Evolutionary conservation across 768 basidiomycete species (phyloP), one percentile per base, ranked within the genome.

Genomic region (Lactarius hengduanensis): DNA sequence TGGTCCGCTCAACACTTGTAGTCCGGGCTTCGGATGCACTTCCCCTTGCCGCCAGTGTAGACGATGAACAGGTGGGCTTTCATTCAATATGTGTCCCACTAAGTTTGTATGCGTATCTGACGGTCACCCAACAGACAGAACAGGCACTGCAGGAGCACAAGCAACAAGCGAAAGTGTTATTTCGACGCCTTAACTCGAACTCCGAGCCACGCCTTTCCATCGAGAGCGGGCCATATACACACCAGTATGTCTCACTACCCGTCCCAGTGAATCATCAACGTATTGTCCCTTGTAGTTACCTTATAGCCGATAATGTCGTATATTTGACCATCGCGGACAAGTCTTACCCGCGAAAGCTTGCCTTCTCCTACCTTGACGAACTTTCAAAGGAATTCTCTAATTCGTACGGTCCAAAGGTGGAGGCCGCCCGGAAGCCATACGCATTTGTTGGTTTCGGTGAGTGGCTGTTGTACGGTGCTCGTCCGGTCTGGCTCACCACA

Each of bases 361-460:
- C 95, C 1, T 99, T 99, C 78, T 95, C 95, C 9, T 99, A 94
- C 77, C 84, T 99, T 58, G 95, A 98, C 71, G 97, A 99, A 78
- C 83, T 99, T 54, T 91, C 92, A 28, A 98, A 97, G 74, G 97
- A 99, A 78, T 99, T 99, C 74, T 84, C 90, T 45, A 85, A 86
- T 60, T 91, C 91, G 7, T 99, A 98, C 77, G 97, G 94, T 11
- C 82, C 92, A 6, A 96, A 94, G 77, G 93, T 98, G 22, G 96
- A 98, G 72, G 83, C 86, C 20, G 90, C 91, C 20, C 86, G 94
- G 70, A 94, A 96, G 76, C 97, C 97, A n/a, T 99, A 99, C 76
- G 96, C 97, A 30, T 98, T 98, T 75, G 91, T 98, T 66, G 95
- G 97, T 57, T 99, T 99, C 72, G 95, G 95, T 96, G 72, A 71